Conservation (phyloP, 2,329 filamentous ascomycete genomes). For the Sphaceloma murrayae region DNA sequence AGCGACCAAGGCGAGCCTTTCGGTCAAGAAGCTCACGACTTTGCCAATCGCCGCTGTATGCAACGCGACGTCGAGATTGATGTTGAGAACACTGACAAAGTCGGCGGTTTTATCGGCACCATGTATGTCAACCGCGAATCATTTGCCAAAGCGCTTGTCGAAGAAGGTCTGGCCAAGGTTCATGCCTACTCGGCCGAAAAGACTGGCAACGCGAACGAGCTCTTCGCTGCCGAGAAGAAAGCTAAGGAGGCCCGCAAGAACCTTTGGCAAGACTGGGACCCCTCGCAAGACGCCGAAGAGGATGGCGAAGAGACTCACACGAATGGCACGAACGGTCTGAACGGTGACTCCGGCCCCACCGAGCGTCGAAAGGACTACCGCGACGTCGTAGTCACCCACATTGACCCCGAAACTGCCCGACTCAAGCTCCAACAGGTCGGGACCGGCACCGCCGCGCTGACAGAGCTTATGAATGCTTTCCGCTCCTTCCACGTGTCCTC, state of each 20-base stretch:
- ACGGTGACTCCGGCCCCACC: slow-evolving; percentile 47
- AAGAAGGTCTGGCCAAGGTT: slow-evolving; percentile 86
- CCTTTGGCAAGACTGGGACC: slow-evolving; percentile 91
- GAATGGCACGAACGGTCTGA: slow-evolving; percentile 37
- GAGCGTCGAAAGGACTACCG: slow-evolving; percentile 80
- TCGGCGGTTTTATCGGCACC: slow-evolving; percentile 92
- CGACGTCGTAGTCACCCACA: slow-evolving; percentile 83
- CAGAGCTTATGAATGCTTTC: slow-evolving; percentile 84
- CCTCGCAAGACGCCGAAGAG: slow-evolving; percentile 65
- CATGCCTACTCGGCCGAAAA: slow-evolving; percentile 95
- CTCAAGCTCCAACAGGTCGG: slow-evolving; percentile 90
- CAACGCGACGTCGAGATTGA: slow-evolving; percentile 96
- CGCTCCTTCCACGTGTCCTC: slow-evolving; percentile 80
- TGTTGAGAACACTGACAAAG: slow-evolving; percentile 88
- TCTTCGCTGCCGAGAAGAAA: slow-evolving; percentile 75
- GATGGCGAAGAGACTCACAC: slow-evolving; percentile 35
- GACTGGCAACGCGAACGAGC: slow-evolving; percentile 76
- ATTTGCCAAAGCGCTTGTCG: slow-evolving; percentile 84
- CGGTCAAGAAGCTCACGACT: slow-evolving; percentile 85
- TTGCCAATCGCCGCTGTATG: slow-evolving; percentile 78
- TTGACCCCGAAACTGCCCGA: slow-evolving; percentile 64
- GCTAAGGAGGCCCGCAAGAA: slow-evolving; percentile 85
- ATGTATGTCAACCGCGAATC: slow-evolving; percentile 91
- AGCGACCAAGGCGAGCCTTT: slow-evolving; percentile 84
- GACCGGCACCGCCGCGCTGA: slow-evolving; percentile 71